Base-by-base conservation (phyloP, 2,329 filamentous ascomycete genomes). In the Hypomyces perniciosus region DNA sequence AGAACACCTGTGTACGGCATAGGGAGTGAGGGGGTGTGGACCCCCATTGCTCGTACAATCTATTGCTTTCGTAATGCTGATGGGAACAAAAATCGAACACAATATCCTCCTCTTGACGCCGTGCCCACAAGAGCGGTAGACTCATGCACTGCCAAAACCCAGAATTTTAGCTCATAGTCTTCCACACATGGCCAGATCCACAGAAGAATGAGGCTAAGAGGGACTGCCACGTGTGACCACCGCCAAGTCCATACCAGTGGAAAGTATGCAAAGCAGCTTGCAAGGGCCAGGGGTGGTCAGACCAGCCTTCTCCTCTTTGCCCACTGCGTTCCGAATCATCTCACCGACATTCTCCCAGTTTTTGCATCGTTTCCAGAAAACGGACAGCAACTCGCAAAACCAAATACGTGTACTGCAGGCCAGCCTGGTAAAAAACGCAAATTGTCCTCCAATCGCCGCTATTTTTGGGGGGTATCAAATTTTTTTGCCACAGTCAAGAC, bases 391-490 rank as follows among this genome's bases (percentile, higher is more conserved):
- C 20, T n/a, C 38, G 7, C 35, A 54, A 54, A 47, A 41, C 50
- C 48, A 43, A 44, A 47, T 48, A 51, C 43, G 37, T 43, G 46
- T 46, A 50, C 38, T 46, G 38, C 39, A 39, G 9, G 37, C 46
- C 40, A 48, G 38, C 54, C 50, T 46, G 48, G 46, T 38, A 52
- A 45, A 54, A 59, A 54, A 51, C 52, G 42, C 53, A 48, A 56
- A 53, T 50, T 50, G 57, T 59, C 55, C 50, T 59, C 55, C 56
- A 56, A 50, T 49, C 57, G 52, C 59, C 57, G 54, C 56, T 55
- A 54, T 61, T 63, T 20, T 62, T 63, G 49, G 60, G 60, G 65
- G 65, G 67, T 70, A 71, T 72, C 61, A 68, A 64, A 61, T 59
- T 60, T 58, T 61, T 57, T 62, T 46, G 30, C 48, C 27, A 57